Conservation (phyloP, 495 filamentous ascomycete species). For the Arthonia radiata region DNA sequence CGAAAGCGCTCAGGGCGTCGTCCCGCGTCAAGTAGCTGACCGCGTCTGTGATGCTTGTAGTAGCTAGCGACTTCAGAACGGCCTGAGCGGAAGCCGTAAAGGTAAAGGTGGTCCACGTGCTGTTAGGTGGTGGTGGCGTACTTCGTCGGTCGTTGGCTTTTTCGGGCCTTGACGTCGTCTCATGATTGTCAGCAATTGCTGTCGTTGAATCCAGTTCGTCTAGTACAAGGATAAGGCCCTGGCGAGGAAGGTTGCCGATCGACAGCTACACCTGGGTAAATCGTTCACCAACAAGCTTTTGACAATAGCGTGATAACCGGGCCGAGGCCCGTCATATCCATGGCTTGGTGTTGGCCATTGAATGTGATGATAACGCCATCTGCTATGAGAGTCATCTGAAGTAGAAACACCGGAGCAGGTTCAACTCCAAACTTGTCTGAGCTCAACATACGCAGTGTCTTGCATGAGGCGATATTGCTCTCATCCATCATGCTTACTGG, state of each 20-base stretch:
- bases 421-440: constrained; percentile 7
- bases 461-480: constrained; percentile 19
- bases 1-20: constrained; percentile 26
- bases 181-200: too few species aligned
- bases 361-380: constrained; percentile 25
- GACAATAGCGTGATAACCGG: constrained; percentile 23
- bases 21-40: constrained; percentile 17
- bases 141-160: constrained; percentile 1
- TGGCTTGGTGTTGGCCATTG: constrained; percentile 21
- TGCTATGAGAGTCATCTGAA: constrained; percentile 27
- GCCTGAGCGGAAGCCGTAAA: constrained; percentile 13
- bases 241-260: constrained; percentile 20
- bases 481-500: constrained; percentile 31
- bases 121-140: constrained; percentile 6
- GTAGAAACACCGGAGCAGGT: constrained; percentile 18
- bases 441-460: constrained; percentile 16
- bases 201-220: too few species aligned
- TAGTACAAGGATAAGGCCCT: constrained; percentile 18
- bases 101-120: constrained; percentile 20
- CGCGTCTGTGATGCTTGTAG: constrained; percentile 6
- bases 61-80: constrained; percentile 19
- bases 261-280: constrained; percentile 21
- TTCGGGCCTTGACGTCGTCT: background rate
- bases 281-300: constrained; percentile 23
- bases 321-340: constrained; percentile 29